Conservation (phyloP, 345 rosid genomes). For the Arabis hirsuta region DNA sequence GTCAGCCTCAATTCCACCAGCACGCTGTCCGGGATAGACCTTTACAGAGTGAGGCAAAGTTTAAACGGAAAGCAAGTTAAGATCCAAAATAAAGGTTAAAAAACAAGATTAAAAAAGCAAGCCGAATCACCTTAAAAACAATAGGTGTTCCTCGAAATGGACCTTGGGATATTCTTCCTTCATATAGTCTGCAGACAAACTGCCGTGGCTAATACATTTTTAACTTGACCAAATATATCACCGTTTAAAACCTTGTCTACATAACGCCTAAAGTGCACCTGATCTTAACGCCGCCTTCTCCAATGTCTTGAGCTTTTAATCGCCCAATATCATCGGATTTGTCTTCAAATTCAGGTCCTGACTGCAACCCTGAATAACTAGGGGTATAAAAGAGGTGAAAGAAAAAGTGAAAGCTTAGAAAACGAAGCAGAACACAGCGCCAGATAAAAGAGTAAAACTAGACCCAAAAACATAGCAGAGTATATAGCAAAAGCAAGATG, state of each 20-base stretch:
- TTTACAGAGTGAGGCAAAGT: constrained; percentile 39
- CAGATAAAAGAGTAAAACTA: background rate
- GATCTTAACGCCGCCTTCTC: constrained; percentile 87
- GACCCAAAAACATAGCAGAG: background rate
- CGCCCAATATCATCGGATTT: constrained; percentile 51
- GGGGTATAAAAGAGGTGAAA: constrained; percentile 18
- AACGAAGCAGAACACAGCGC: background rate
- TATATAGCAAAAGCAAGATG: constrained; percentile 1
- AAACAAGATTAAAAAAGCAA: constrained; percentile 10
- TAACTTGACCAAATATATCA: constrained; percentile 29
- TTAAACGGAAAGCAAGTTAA: background rate
- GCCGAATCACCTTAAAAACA: constrained; percentile 67
- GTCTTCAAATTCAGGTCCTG: constrained; percentile 55
- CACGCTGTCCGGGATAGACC: constrained; percentile 93
- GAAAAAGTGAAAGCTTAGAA: constrained; percentile 17
- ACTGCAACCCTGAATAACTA: constrained; percentile 73
- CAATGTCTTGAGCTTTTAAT: constrained; percentile 76
- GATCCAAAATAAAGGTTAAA: constrained; percentile 4
- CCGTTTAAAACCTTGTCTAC: constrained; percentile 10
- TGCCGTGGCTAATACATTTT: constrained; percentile 51
- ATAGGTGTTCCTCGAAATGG: constrained; percentile 66
- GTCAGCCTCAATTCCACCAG: constrained; percentile 87
- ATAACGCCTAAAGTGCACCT: constrained; percentile 51
- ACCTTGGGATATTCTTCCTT: constrained; percentile 89
- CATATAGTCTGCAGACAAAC: constrained; percentile 84